Conservation (phyloP, 768 basidiomycete species). For the Amanita exitialis region DNA sequence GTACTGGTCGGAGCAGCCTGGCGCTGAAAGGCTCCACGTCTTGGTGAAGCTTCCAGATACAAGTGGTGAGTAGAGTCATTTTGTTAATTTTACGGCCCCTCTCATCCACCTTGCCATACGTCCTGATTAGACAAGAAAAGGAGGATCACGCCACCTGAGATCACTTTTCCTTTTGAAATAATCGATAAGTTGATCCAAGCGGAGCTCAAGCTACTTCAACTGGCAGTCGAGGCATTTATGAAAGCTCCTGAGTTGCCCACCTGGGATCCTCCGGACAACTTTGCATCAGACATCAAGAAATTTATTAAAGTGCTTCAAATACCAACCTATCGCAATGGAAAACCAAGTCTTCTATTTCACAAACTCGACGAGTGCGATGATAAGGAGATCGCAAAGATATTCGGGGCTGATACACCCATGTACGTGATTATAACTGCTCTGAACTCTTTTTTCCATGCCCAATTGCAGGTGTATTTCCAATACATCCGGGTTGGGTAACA, state of each 20-base stretch:
- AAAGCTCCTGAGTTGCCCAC: slow-evolving; percentile 10
- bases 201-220: slow-evolving; percentile 7
- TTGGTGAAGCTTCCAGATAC: too few relatives aligned
- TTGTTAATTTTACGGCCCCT: too few relatives aligned
- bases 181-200: background rate
- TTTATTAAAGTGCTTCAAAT: slow-evolving; percentile 10
- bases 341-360: slow-evolving; percentile 12
- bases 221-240: slow-evolving; percentile 7
- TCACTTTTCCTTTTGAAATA: background rate
- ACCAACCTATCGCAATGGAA: slow-evolving; percentile 10
- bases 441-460: slow-evolving; percentile 3
- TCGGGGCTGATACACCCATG: slow-evolving; percentile 6
- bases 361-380: slow-evolving; percentile 9
- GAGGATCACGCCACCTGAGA: too few relatives aligned
- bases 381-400: slow-evolving; percentile 6
- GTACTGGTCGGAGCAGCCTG: too few relatives aligned
- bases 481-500: slow-evolving; percentile 12
- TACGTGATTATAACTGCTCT: slow-evolving; percentile 8
- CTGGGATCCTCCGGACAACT: slow-evolving; percentile 10
- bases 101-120: too few relatives aligned
- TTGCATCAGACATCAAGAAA: background rate
- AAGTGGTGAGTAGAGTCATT: too few relatives aligned
- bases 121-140: too few relatives aligned
- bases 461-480: slow-evolving; percentile 11
- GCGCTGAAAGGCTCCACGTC: too few relatives aligned